A percentile compares a stretch with the other conserved stretches of the same genome.
phyloP scores from a whole-genome alignment of 345 rosid genomes.

The Aquilaria malaccensis region DNA sequence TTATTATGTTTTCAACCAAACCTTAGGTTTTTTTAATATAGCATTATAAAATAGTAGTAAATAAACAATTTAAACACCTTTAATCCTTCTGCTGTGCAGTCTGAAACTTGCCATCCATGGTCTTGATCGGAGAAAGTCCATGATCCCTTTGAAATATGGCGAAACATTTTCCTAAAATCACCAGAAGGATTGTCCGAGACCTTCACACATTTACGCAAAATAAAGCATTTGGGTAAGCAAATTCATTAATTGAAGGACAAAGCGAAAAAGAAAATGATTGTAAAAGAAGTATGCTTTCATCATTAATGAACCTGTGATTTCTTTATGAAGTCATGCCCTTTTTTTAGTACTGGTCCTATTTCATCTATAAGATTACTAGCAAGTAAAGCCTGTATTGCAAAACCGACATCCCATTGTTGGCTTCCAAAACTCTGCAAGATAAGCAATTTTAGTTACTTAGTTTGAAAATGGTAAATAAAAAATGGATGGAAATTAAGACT shows the following conservation, averaged over 20 bases:
- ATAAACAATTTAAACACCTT: slow-evolving; percentile 21
- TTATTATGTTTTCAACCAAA: too few relatives aligned
- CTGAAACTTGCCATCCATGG: slow-evolving; percentile 67
- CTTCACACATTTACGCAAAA: slow-evolving; percentile 16
- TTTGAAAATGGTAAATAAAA: too few relatives aligned
- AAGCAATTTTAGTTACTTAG: too few relatives aligned
- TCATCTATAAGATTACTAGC: slow-evolving; percentile 50
- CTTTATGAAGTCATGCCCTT: slow-evolving; percentile 71
- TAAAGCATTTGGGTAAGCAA: background rate
- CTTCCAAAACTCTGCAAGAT: slow-evolving; percentile 54
- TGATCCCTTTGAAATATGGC: slow-evolving; percentile 52
- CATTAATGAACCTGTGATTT: slow-evolving; percentile 52
- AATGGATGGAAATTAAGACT: too few relatives aligned
- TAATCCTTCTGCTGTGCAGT: slow-evolving; percentile 62
- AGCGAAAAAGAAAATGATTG: background rate
- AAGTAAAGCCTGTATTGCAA: slow-evolving; percentile 70
- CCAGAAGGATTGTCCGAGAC: slow-evolving; percentile 59
- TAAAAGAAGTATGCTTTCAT: background rate
- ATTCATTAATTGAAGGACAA: too few relatives aligned
- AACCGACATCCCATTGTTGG: slow-evolving; percentile 72
- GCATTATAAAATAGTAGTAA: too few relatives aligned
- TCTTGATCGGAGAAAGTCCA: slow-evolving; percentile 70
- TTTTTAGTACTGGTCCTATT: slow-evolving; percentile 46
- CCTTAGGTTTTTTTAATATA: too few relatives aligned
- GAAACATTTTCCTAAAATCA: slow-evolving; percentile 39